Evolutionary conservation across 768 basidiomycete genomes (phyloP), one percentile per base, ranked within the genome.

Genomic region (Amanita pseudoporphyria): DNA sequence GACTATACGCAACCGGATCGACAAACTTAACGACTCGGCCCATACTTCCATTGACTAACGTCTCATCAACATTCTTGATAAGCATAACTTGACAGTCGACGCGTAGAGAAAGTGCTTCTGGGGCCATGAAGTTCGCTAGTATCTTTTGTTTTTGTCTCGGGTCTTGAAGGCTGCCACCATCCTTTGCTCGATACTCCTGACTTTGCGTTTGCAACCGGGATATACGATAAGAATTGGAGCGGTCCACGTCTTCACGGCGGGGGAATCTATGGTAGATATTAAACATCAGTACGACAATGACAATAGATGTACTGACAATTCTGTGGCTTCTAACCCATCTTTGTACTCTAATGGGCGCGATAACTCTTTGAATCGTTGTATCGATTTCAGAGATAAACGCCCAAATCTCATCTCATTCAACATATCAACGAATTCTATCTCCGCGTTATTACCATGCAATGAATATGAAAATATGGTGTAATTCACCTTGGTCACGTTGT

Each of bases 371-470:
- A 98, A 97, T 49, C 74, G 81, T 28, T 59, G 49, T 52, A 92
- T 82, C 0, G 92, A 93, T 18, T 69, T 67, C 2, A 59, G 53
- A 1, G 81, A 75, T 28, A 98, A 66, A 14, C 57, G 67, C 3
- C 96, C 96, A 57, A 91, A 95, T 13, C 96, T 81, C 96, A 98
- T 98, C 64, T 98, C 93, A 61, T 97, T 99, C 45, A 98, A 71
- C 92, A 98, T 98, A 63, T 89, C 76, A 45, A 99, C 79, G 60
- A 99, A 97, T 46, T 81, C 92, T 92, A 26, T 16, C 14, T 5
- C 19, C 21, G 36, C 21, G 33, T 36, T 7, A 38, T 22, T 18
- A 14, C 9, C n/a, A 26, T 19, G n/a, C 35, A 24, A 36, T 46
- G 14, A 37, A 28, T 28, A 3, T 16, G 14, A 37, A n/a, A n/a